Base-by-base conservation (phyloP, 1,139 yeast genomes). In the Debaryomyces fabryi region DNA sequence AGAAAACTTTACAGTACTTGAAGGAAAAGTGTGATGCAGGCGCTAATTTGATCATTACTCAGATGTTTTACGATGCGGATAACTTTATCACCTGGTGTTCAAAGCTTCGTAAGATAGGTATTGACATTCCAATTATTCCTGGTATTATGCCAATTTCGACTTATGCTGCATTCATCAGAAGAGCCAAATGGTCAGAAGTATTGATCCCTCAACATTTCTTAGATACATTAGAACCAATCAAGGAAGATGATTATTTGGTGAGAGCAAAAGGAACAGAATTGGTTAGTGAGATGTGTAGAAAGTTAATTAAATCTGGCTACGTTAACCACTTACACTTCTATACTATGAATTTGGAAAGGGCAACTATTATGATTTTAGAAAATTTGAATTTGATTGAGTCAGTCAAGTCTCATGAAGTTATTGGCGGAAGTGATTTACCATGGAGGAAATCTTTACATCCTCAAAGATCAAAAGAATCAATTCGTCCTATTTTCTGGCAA, bases 131-230 rank as follows among this genome's bases (percentile, higher is more conserved):
- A 36, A 88, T 93, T 57, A 87, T 93, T 52, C 99, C 99, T 1
- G 99, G 99, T 23, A 91, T 93, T 67, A 93, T 93, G 99, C 99
- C 99, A 20, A 92, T 93, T 53, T 86, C 96, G 16, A 90, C 97
- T 8, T 92, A 92, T 69, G 89, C 96, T 33, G 85, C 97, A 3
- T 93, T 93, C 64, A 69, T 90, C 55, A 85, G 99, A 71, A 83
- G 99, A 63, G 97, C 97, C 13, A 85, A 83, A 51, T 93, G 98
- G 99, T 90, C 96, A 48, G 86, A 87, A 62, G 85, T 93, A 57
- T 69, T 79, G 37, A 79, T 93, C 54, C 99, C 99, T 4, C 78
- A 79, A 55, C 79, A 81, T 50, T 91, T 92, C 65, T 69, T 85
- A 57, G 85, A 82, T 25, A 80, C 72, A 34, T 76, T 93, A 58